Base-by-base conservation (phyloP, 192 early-diverging fungal species). In the Coemansia erecta region DNA sequence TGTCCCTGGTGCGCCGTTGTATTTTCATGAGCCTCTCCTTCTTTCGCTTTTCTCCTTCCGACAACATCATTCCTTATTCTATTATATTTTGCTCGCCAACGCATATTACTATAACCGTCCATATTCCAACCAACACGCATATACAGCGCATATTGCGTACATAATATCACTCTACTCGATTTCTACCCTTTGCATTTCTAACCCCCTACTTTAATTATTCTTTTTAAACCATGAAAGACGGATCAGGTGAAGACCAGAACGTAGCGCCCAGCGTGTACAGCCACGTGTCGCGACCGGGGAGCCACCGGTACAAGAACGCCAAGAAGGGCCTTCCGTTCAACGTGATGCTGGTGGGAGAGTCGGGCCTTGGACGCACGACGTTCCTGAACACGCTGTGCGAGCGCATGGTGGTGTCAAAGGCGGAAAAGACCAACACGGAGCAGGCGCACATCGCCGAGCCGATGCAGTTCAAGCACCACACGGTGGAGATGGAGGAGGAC, bases 311-410 rank as follows among this genome's bases (percentile, higher is more conserved):
- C 83, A 97, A 97, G 84, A 94, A 92, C 61, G 89, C 90, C 61
- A 97, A 94, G 74, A 96, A 95, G 80, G 95, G 94, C 54, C 87
- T 99, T 62, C 88, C 89, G 65, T 95, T 98, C 82, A 97, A 93
- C 80, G 73, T 99, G 49, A 98, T 99, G 93, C 90, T 96, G 43
- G 92, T 92, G 56, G 95, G 95, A 83, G 83, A 73, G 87, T 66
- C 95, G 13, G 97, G 97, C 37, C 85, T 95, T 21, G 97, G 97
- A n/a, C 94, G 96, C 59, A 93, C 94, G 47, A 99, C 97, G 40
- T 98, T 99, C 83, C 87, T 98, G 49, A 99, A 99, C 84, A 97
- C 97, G 9, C 84, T 99, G 35, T 99, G 95, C 80, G 92, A 93
- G 74, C 82, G 83, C 50, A 67, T 66, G 61, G 88, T 91, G 37